Conservation (phyloP, 495 filamentous ascomycete genomes). For the Penicillium nucicola region DNA sequence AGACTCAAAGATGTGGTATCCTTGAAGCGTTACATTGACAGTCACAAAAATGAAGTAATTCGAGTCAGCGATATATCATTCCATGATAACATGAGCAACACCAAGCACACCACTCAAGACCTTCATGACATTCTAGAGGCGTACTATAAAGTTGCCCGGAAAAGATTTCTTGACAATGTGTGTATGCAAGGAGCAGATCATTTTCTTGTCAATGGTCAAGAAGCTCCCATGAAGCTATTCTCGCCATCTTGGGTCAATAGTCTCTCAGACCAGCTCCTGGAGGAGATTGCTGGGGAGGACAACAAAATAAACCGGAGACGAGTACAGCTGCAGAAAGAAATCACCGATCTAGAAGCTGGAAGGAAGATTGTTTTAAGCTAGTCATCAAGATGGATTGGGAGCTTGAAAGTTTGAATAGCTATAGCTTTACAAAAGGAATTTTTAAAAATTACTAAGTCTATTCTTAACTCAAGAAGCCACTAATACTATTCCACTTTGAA, state of each 20-base stretch:
- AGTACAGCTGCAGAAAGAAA: slow-evolving; percentile 29
- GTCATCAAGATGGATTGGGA: background rate
- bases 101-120: slow-evolving; percentile 29
- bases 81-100: slow-evolving; percentile 38
- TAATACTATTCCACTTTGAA: too few relatives aligned
- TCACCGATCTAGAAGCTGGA: slow-evolving; percentile 19
- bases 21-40: too few relatives aligned
- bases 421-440: too few relatives aligned
- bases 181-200: slow-evolving; percentile 40
- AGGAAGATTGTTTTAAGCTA: background rate
- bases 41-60: too few relatives aligned
- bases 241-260: slow-evolving; percentile 32
- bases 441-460: too few relatives aligned
- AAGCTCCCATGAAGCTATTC: slow-evolving; percentile 31
- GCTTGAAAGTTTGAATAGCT: too few relatives aligned
- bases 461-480: too few relatives aligned
- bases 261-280: slow-evolving; percentile 34
- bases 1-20: background rate
- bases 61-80: slow-evolving; percentile 14
- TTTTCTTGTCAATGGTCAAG: slow-evolving; percentile 33
- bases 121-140: slow-evolving; percentile 39
- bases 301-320: slow-evolving; percentile 24
- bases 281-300: slow-evolving; percentile 46
- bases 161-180: slow-evolving; percentile 29
- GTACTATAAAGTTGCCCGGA: slow-evolving; percentile 37